Percentiles rank a stretch among this genome's conserved stretches.
Conservation (phyloP, 2,329 filamentous ascomycete species). For the Ophiostoma ips region DNA sequence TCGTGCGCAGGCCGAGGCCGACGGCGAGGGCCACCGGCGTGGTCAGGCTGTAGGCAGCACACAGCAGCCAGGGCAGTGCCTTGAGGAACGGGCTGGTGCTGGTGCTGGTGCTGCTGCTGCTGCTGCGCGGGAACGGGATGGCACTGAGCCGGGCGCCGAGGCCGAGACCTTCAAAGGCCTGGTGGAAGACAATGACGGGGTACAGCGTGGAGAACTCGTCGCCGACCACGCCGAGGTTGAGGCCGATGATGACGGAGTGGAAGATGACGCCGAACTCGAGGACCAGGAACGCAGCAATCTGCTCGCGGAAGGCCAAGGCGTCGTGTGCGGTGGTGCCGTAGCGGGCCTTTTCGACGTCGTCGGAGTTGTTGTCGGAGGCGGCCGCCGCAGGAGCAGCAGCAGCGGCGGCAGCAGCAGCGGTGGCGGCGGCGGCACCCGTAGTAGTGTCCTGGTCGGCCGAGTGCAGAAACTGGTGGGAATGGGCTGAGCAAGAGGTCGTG, state of each 20-base stretch:
- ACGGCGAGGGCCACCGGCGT: constrained; percentile 78
- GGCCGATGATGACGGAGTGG: constrained; percentile 84
- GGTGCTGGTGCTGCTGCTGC: no score
- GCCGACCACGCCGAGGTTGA: constrained; percentile 55
- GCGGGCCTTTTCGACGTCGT: constrained; percentile 43
- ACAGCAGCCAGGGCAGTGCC: constrained; percentile 66
- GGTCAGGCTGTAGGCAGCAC: constrained; percentile 56
- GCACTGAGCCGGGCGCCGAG: constrained; percentile 71
- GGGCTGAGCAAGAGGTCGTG: constrained; percentile 13
- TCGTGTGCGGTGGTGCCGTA: constrained; percentile 11
- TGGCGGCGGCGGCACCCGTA: constrained; percentile 24
- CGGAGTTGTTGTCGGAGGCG: constrained; percentile 53
- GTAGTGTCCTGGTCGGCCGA: constrained; percentile 64
- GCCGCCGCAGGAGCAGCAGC: constrained; percentile 34
- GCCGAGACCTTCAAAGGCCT: constrained; percentile 89
- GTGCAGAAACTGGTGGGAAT: constrained; percentile 44
- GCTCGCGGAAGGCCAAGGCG: constrained; percentile 24
- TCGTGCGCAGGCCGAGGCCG: constrained; percentile 62
- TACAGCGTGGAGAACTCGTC: constrained; percentile 44
- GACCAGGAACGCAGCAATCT: constrained; percentile 55
- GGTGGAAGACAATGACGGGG: constrained; percentile 68
- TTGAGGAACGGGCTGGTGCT: constrained; percentile 46
- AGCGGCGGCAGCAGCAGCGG: constrained; percentile 21
- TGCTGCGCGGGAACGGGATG: constrained; percentile 43
- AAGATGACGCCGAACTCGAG: constrained; percentile 94